phyloP scores from a whole-genome alignment of 176 grass and related monocot species.

The Secale cereale region DNA sequence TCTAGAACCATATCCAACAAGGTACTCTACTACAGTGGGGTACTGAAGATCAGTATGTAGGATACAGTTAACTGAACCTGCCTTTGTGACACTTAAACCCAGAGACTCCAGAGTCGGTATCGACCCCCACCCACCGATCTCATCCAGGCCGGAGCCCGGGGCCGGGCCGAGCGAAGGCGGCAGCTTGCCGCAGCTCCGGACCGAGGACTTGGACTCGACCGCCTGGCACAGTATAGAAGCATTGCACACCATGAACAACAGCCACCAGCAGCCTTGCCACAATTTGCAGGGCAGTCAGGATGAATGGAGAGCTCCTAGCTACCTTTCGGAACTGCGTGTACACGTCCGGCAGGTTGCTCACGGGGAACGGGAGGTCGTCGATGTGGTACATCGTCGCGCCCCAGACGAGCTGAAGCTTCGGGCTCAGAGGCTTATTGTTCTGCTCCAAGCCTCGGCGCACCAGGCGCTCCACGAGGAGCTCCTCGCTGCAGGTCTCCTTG shows the following conservation, averaged over 20 bases:
- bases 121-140: conserved; percentile 59
- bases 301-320: conserved; percentile 36
- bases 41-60: background rate
- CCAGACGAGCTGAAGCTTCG: conserved; percentile 82
- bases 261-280: background rate
- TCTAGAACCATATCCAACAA: background rate
- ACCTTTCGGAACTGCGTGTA: conserved; percentile 96
- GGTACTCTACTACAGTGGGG: background rate
- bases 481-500: conserved; percentile 83
- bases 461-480: conserved; percentile 55
- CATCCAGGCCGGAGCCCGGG: conserved; percentile 37
- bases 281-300: background rate
- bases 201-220: conserved; percentile 70
- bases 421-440: conserved; percentile 27
- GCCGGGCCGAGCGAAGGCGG: conserved; percentile 49
- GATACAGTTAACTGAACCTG: conserved; percentile 25
- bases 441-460: conserved; percentile 55
- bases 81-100: conserved; percentile 56
- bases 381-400: conserved; percentile 83
- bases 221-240: conserved; percentile 46
- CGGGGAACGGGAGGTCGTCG: conserved; percentile 71
- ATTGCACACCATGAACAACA: background rate
- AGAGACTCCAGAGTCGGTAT: conserved; percentile 57
- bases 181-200: conserved; percentile 64
- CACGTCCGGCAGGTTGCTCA: conserved; percentile 64